Conservation (phyloP, 1,284 basidiomycete species). For the Fomitopsis schrenkii region DNA sequence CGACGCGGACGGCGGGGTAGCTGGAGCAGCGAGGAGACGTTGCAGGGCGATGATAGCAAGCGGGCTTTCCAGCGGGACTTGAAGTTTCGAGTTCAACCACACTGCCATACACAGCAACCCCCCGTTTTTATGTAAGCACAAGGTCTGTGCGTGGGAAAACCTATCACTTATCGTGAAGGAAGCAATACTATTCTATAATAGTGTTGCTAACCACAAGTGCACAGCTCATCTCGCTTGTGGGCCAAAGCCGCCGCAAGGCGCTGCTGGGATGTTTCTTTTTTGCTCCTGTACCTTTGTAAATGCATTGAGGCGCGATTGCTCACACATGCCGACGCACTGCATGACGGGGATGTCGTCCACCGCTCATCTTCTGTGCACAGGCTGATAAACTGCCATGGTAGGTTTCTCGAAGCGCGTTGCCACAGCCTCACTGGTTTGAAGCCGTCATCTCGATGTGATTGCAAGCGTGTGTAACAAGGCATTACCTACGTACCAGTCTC, state of each 20-base stretch:
- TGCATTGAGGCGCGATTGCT: too few relatives aligned
- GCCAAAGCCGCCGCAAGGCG: background rate
- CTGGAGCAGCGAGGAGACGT: conserved; percentile 15
- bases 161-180: background rate
- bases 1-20: conserved; percentile 14
- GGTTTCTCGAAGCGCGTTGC: too few relatives aligned
- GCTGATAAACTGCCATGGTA: too few relatives aligned
- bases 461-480: too few relatives aligned
- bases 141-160: conserved; percentile 23
- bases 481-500: too few relatives aligned
- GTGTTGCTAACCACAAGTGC: background rate
- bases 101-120: conserved; percentile 26
- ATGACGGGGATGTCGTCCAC: too few relatives aligned
- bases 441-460: too few relatives aligned
- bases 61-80: conserved; percentile 26
- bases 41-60: conserved; percentile 24
- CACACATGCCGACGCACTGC: too few relatives aligned
- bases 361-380: too few relatives aligned
- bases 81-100: conserved; percentile 17
- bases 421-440: too few relatives aligned
- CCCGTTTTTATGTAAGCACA: conserved; percentile 16
- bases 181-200: background rate
- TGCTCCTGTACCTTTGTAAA: too few relatives aligned
- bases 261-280: background rate
- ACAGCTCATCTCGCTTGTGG: background rate